Percentiles rank a stretch among this genome's conserved stretches.
These are phyloP conservation scores for Meira nashicola DNA, from an alignment of 1,284 basidiomycete genomes.

Conservation along the genomic window DNA sequence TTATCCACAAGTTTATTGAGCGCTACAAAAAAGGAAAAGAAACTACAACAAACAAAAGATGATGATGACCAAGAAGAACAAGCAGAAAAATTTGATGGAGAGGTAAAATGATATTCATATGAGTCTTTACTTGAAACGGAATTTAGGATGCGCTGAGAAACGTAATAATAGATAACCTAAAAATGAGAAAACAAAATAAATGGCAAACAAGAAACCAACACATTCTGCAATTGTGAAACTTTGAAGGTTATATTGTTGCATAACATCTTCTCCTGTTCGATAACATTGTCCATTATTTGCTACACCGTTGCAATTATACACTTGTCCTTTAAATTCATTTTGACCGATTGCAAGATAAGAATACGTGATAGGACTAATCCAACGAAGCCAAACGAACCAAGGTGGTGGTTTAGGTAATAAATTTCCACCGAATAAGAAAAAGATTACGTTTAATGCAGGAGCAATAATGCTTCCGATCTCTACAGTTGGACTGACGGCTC, in stretches of 20 bases:
- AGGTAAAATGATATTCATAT: too few species aligned
- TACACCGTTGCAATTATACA: constrained; percentile 17
- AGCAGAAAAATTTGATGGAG: neutral
- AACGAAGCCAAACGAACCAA: constrained; percentile 35
- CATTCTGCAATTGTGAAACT: constrained; percentile 33
- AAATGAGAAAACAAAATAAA: constrained; percentile 20
- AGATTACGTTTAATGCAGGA: constrained; percentile 37
- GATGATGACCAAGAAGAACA: neutral
- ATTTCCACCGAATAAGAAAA: constrained; percentile 36
- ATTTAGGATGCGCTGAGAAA: neutral
- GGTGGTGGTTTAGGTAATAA: constrained; percentile 32
- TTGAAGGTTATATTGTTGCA: constrained; percentile 30
- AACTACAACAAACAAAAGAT: neutral
- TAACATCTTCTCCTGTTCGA: constrained; percentile 25
- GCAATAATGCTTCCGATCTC: constrained; percentile 36
- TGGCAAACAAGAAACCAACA: constrained; percentile 30
- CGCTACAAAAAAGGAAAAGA: neutral
- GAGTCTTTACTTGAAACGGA: constrained; percentile 1
- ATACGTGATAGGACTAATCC: constrained; percentile 39
- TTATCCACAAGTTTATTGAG: neutral
- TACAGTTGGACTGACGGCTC: constrained; percentile 22
- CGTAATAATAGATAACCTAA: constrained; percentile 52
- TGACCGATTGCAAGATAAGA: constrained; percentile 28
- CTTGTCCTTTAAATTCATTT: constrained; percentile 26
- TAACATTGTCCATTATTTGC: constrained; percentile 28